Base-by-base conservation (phyloP, 495 filamentous ascomycete species). In the Aspergillus leporis region DNA sequence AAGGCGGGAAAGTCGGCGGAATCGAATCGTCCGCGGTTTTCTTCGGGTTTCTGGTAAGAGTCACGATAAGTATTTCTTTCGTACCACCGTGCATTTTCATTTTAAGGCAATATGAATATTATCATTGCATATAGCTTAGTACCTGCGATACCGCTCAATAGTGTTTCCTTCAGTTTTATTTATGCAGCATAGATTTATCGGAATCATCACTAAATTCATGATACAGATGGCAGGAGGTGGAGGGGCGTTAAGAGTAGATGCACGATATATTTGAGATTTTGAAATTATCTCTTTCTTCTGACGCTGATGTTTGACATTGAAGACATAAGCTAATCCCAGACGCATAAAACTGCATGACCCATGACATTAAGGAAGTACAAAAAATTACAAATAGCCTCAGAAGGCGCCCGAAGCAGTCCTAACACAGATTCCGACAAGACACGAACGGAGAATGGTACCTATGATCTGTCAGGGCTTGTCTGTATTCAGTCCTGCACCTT, bases 401-500 rank as follows among this genome's bases (percentile, higher is more conserved):
- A 18, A 22, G 23, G 4, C 43, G n/a, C n/a, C n/a, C n/a, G 19
- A 47, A 19, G 43, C 18, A 9, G 16, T 5, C 38, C 38, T 47
- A 5, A 23, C 43, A 47, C 43, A 23, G 19, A 14, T 23, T 14
- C 43, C 43, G 21, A 47, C 13, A 23, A 8, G 43, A 8, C 8
- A 47, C 7, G 12, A 13, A n/a, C 1, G 13, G 43, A 10, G 1
- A 23, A n/a, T 23, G 18, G 19, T 5, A 23, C 19, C n/a, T 18
- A 22, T 3, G 3, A 18, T 23, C 43, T 22, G 4, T 21, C 41
- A 38, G 9, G 5, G 3, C 40, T 43, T 22, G 43, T 47, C 43
- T 36, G 19, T 9, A 25, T 47, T 66, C 83, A 90, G 56, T 90
- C 85, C 82, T 96, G 93, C 40, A 96, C 77, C 81, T 97, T 97